phyloP scores from a whole-genome alignment of 805 yeast genomes.

The Metschnikowia peoriensis region DNA sequence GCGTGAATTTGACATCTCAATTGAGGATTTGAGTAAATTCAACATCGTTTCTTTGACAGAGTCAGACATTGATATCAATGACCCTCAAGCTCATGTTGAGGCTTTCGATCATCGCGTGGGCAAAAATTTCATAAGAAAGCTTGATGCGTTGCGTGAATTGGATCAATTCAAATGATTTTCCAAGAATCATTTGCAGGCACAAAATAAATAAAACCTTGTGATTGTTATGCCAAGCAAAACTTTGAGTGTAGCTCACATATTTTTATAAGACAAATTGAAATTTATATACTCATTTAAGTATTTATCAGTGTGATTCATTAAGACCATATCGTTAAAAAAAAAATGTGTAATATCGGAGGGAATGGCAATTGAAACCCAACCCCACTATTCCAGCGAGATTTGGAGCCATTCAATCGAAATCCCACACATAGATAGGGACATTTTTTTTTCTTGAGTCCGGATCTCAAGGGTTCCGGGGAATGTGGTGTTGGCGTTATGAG shows the following conservation, averaged over 20 bases:
- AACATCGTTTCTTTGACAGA: neutral
- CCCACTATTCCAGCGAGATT: neutral
- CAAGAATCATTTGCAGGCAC: neutral
- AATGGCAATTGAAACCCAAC: neutral
- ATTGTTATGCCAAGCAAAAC: neutral
- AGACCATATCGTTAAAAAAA: neutral
- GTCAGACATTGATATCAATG: neutral
- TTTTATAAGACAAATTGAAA: neutral
- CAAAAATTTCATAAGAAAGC: neutral
- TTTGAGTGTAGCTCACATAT: neutral
- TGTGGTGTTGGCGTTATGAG: neutral
- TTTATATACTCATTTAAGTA: neutral
- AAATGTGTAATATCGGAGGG: neutral
- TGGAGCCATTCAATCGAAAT: neutral
- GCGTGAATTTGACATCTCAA: neutral
- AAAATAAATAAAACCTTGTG: neutral
- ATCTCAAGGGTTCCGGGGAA: neutral
- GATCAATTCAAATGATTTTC: neutral
- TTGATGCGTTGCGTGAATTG: neutral
- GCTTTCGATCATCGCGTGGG: neutral
- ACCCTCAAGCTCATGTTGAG: neutral
- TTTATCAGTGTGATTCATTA: neutral
- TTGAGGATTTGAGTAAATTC: neutral
- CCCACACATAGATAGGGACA: neutral
- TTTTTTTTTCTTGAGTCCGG: neutral